A percentile compares a stretch with the other conserved stretches of the same genome.
Conservation (phyloP, 2,329 filamentous ascomycete species). For the Ophiostoma quercus region DNA sequence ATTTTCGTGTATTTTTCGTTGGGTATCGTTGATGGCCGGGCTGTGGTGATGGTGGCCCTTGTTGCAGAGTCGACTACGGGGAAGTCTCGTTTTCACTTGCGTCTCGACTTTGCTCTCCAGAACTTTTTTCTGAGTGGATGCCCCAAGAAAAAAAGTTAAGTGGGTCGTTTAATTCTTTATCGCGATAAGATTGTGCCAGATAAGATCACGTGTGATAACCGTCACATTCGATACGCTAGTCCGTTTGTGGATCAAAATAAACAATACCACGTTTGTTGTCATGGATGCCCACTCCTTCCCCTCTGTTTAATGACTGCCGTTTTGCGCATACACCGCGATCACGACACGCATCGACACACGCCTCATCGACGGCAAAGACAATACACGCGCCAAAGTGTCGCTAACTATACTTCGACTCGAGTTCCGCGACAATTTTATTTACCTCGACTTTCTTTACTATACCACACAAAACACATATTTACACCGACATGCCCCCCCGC, state of each 20-base stretch:
- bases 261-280: slow-evolving; percentile 25
- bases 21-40: neutral
- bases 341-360: neutral
- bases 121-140: slow-evolving; percentile 21
- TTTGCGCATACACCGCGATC: slow-evolving; percentile 1
- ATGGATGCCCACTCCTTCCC: slow-evolving; percentile 19
- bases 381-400: neutral
- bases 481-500: slow-evolving; percentile 45
- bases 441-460: neutral
- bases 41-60: neutral
- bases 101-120: slow-evolving; percentile 15
- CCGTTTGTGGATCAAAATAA: slow-evolving; percentile 26
- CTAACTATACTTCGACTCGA: neutral
- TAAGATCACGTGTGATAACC: slow-evolving; percentile 22
- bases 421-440: neutral
- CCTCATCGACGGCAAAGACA: neutral
- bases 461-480: neutral
- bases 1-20: slow-evolving; percentile 23
- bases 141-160: slow-evolving; percentile 21
- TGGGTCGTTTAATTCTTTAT: slow-evolving; percentile 21
- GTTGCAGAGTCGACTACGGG: neutral
- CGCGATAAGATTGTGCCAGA: slow-evolving; percentile 14
- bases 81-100: slow-evolving; percentile 11
- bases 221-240: slow-evolving; percentile 15
- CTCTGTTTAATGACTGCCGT: slow-evolving; percentile 10